A percentile compares a stretch with the other conserved stretches of the same genome.
phyloP scores from a whole-genome alignment of 2,329 filamentous ascomycete genomes.

The Nemania bipapillata region DNA sequence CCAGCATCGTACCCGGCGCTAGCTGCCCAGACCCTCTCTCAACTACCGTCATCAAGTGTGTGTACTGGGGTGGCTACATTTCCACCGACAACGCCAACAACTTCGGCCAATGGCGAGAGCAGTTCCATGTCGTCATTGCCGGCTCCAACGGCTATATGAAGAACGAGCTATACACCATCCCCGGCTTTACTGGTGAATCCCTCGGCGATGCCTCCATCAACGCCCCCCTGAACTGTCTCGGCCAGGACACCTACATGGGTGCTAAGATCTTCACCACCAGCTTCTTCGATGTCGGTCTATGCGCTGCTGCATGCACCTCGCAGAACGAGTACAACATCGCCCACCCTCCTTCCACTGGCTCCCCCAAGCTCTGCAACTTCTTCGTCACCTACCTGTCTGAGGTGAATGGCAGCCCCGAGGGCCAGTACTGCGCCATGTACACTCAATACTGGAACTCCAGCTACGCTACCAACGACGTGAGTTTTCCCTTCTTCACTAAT shows the following conservation, averaged over 20 bases:
- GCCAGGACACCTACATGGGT: constrained; percentile 48
- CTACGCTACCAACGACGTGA: constrained; percentile 46
- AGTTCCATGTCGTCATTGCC: constrained; percentile 54
- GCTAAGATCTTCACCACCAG: constrained; percentile 48
- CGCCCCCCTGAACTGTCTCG: constrained; percentile 43
- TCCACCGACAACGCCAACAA: constrained; percentile 43
- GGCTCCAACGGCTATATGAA: constrained; percentile 57
- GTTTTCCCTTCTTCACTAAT: constrained; percentile 14
- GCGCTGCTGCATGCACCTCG: constrained; percentile 46
- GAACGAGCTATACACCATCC: constrained; percentile 32
- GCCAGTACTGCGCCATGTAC: constrained; percentile 56
- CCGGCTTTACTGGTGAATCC: constrained; percentile 43
- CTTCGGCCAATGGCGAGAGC: constrained; percentile 36
- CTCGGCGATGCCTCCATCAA: constrained; percentile 48
- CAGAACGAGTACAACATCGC: constrained; percentile 47
- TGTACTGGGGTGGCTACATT: constrained; percentile 48
- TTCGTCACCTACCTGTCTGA: constrained; percentile 55
- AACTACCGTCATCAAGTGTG: constrained; percentile 48
- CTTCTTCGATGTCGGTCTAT: constrained; percentile 47
- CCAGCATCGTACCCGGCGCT: constrained; percentile 41
- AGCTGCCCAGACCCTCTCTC: constrained; percentile 41
- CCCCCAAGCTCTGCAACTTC: constrained; percentile 49
- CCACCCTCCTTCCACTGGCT: constrained; percentile 40
- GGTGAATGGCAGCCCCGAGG: constrained; percentile 52
- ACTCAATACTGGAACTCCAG: constrained; percentile 47